Base-by-base conservation (phyloP, 2,329 filamentous ascomycete species). In the Monilinia fructigena region DNA sequence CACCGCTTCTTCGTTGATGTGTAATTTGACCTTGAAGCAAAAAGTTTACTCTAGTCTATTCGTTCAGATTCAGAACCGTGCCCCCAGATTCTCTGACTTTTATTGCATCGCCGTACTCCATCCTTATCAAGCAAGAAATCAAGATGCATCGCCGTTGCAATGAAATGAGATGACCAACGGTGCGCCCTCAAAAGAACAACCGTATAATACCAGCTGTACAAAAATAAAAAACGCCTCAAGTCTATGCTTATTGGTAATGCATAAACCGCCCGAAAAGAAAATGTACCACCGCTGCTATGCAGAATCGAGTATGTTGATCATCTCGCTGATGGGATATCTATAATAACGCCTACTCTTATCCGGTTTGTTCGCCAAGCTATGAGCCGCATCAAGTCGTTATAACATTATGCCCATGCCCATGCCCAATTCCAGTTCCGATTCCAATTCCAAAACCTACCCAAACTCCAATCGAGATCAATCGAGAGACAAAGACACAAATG, bases 291-390 rank as follows among this genome's bases (percentile, higher is more conserved):
- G n/a, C 45, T 61, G 58, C 58, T 38, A 61, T 61, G 58, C 45
- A 61, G 56, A 23, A 61, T 38, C 31, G 58, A 26, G 45, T 50
- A 50, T 61, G 31, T 16, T 26, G 12, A 23, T 61, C 58, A 50
- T 50, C 45, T 61, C 45, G 58, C 31, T 6, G 58, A 61, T 61
- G 58, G 58, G 58, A 61, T 61, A 61, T 52, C 58, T 50, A 50
- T 38, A 38, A 31, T n/a, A 61, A 61, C 58, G 58, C 58, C 58
- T 38, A 18, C 16, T 50, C 14, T 50, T 38, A 8, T 35, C 45
- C 45, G 38, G 10, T 61, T n/a, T 12, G 38, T 61, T 50, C n/a
- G 45, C 45, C 47, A 58, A 45, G 16, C 55, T 28, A 50, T 23
- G 45, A 28, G n/a, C 28, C 20, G 58, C 28, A 60, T 61, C 14